Evolutionary conservation across 768 basidiomycete genomes (phyloP).

Genomic region (Tricholoma hemisulphureum): DNA sequence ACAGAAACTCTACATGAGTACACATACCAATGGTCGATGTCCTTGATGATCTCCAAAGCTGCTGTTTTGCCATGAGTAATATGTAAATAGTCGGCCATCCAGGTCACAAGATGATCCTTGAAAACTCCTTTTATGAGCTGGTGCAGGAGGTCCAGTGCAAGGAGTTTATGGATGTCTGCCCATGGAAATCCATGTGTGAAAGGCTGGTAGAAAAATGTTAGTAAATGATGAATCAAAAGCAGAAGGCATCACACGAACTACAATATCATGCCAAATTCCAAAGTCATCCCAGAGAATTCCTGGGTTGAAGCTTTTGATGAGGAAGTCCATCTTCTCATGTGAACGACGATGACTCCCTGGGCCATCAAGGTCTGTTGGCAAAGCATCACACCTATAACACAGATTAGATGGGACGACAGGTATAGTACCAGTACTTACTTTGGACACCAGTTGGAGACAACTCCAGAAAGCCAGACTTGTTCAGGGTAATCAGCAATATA

Average conservation of each 20-base stretch:
- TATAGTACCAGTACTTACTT: constrained; percentile 12
- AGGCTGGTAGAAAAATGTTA: constrained; percentile 16
- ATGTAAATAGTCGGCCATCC: too few species aligned
- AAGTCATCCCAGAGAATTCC: too few species aligned
- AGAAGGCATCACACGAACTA: not conserved
- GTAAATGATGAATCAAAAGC: not conserved
- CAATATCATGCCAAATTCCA: not conserved
- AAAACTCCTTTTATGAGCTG: not conserved
- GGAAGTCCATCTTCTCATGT: not conserved
- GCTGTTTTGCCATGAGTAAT: too few species aligned
- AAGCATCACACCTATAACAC: constrained; percentile 8
- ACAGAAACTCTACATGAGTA: not conserved
- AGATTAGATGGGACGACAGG: not conserved
- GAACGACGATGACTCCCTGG: not conserved
- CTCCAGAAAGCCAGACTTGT: too few species aligned
- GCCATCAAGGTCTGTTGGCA: not conserved
- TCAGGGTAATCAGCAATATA: too few species aligned
- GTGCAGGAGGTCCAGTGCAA: constrained; percentile 10
- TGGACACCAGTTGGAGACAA: too few species aligned
- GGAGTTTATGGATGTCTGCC: constrained; percentile 32
- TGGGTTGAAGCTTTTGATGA: not conserved
- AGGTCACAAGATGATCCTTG: constrained; percentile 23
- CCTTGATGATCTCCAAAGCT: too few species aligned
- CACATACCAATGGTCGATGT: constrained; percentile 30
- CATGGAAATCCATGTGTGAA: constrained; percentile 27